These are phyloP conservation scores for Aspergillus texensis DNA, from an alignment of 2,329 filamentous ascomycete species.

Conservation along the genomic window DNA sequence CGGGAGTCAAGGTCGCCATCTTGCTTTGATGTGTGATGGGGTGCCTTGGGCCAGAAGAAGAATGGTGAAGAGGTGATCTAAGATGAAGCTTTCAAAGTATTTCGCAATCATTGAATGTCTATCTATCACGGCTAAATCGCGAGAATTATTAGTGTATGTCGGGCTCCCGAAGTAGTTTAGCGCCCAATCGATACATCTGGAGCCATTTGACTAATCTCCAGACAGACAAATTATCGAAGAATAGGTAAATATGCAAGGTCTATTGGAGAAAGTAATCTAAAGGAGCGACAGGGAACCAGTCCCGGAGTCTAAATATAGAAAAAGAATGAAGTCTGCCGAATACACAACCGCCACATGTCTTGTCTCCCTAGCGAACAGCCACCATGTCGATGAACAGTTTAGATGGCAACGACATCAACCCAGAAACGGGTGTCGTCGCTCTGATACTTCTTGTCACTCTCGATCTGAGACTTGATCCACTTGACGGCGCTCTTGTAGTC, in stretches of 20 bases:
- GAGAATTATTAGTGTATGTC: too few species aligned
- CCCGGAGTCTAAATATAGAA: background rate
- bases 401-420: slow-evolving; percentile 28
- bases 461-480: slow-evolving; percentile 33
- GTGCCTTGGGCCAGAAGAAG: too few species aligned
- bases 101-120: too few species aligned
- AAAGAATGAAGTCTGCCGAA: background rate
- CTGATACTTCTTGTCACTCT: slow-evolving; percentile 21
- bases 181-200: too few species aligned
- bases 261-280: background rate
- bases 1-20: too few species aligned
- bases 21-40: too few species aligned
- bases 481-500: slow-evolving; percentile 29
- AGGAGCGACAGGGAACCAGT: slow-evolving; percentile 1
- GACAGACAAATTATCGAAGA: background rate
- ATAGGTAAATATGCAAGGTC: background rate
- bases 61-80: too few species aligned
- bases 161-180: too few species aligned
- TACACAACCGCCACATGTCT: background rate
- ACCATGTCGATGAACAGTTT: background rate
- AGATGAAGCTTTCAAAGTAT: too few species aligned
- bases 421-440: slow-evolving; percentile 34
- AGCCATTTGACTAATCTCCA: too few species aligned
- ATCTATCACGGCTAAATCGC: too few species aligned
- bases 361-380: background rate